Conservation (phyloP, 108 stramenopile genomes). For the Discostella stelligeroides region DNA sequence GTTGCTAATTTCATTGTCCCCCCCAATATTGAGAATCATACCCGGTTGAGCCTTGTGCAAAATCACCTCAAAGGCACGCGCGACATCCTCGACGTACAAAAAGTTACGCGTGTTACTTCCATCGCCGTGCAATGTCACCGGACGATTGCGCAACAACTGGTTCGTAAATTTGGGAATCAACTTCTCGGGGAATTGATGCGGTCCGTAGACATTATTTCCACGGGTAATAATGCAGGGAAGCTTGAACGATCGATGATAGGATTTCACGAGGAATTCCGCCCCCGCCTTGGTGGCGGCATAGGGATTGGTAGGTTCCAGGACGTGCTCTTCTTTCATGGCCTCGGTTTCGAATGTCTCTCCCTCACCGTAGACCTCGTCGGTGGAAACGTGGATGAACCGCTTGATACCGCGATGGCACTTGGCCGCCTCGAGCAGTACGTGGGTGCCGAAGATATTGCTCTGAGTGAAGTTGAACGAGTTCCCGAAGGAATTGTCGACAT, state of each 20-base stretch:
- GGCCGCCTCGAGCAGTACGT: constrained; percentile 97
- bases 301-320: constrained; percentile 97
- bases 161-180: constrained; percentile 99
- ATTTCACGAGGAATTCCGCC: constrained; percentile 97
- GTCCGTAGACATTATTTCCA: constrained; percentile 99
- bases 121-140: constrained; percentile 97
- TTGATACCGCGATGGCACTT: constrained; percentile 82
- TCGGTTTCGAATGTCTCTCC: constrained; percentile 91
- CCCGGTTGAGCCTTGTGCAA: constrained; percentile 93
- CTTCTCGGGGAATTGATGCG: constrained; percentile 99
- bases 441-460: constrained; percentile 98
- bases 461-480: constrained; percentile 99
- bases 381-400: constrained; percentile 97
- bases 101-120: constrained; percentile 97
- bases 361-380: constrained; percentile 99
- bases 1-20: constrained; percentile 91
- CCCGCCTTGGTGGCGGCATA: constrained; percentile 99
- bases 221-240: constrained; percentile 95
- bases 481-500: constrained; percentile 99
- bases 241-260: constrained; percentile 92
- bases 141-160: constrained; percentile 87
- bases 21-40: constrained; percentile 98
- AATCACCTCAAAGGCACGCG: constrained; percentile 94
- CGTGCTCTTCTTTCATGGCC: constrained; percentile 97
- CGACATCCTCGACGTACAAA: constrained; percentile 96